Base-by-base conservation (phyloP, 176 grass and related monocot species). In the Avena eriantha region DNA sequence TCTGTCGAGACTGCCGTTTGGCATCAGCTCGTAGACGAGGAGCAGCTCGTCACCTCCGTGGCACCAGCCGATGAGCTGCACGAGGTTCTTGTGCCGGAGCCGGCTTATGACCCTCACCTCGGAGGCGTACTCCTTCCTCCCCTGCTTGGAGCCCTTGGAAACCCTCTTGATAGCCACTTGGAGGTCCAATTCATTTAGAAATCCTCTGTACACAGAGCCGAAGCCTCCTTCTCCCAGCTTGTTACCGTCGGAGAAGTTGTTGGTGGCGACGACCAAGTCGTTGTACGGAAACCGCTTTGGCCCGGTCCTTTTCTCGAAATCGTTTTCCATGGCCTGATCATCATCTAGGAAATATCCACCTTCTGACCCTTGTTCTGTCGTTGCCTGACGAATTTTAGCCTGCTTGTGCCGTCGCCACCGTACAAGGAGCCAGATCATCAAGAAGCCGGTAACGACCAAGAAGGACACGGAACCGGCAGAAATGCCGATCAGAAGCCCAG, bases 51-150 rank as follows among this genome's bases (percentile, higher is more conserved):
- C 26, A 43, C 69, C 55, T 1, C 65, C 9, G 14, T 91, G 86
- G 80, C 83, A 84, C 78, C 83, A 84, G 29, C 89, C 89, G 2
- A 89, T 43, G 58, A 94, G 69, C 66, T 86, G 83, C n/a, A 91
- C 90, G 5, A 92, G 82, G n/a, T 90, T 87, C 18, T 87, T 80
- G 73, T 73, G 90, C 54, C 86, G 36, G 34, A 92, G 55, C 19
- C 47, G 64, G 79, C 83, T 88, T 26, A 94, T 91, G 60, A 91
- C 89, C 29, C 67, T 67, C 65, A 93, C 87, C 91, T 96, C 94
- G 0, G 89, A 57, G 34, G 84, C 54, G 14, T 72, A 93, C 87
- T 93, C 94, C 24, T 93, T 93, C 23, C 34, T 84, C 56, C 91
- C 94, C 69, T 96, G 89, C 26, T 86, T 85, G 0, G 65, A 84